These are phyloP conservation scores for Globisporangium paddicum DNA, from an alignment of 352 stramenopile genomes.

Conservation along the genomic window DNA sequence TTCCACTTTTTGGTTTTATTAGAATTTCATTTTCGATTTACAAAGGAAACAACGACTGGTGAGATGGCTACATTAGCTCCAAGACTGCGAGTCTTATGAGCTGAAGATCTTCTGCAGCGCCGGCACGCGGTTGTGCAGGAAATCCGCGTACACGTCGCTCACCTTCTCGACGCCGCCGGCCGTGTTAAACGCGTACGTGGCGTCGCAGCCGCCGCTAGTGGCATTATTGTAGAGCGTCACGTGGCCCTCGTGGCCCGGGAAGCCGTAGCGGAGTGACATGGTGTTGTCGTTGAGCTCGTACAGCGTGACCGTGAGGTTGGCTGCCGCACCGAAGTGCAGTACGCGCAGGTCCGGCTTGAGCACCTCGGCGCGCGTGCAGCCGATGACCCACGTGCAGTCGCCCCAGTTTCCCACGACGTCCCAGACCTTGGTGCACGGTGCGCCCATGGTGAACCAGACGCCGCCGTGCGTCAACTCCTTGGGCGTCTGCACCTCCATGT, in stretches of 20 bases:
- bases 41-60: not conserved
- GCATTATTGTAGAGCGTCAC: not conserved
- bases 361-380: slow-evolving; percentile 7
- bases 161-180: slow-evolving; percentile 2
- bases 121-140: slow-evolving; percentile 8
- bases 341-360: slow-evolving; percentile 6
- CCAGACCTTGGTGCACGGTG: slow-evolving; percentile 6
- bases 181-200: slow-evolving; percentile 9
- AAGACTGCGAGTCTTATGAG: not conserved
- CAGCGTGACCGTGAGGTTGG: slow-evolving; percentile 4
- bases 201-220: slow-evolving; percentile 3
- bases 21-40: too few relatives aligned
- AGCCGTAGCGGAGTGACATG: slow-evolving; percentile 8
- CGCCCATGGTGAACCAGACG: slow-evolving; percentile 6
- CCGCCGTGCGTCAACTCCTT: slow-evolving; percentile 6
- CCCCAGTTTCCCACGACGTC: slow-evolving; percentile 9
- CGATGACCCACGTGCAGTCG: slow-evolving; percentile 13
- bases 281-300: slow-evolving; percentile 1
- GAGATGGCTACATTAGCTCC: not conserved
- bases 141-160: slow-evolving; percentile 10
- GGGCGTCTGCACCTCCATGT: slow-evolving; percentile 9
- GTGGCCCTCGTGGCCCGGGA: slow-evolving; percentile 4
- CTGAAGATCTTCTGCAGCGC: slow-evolving; percentile 9
- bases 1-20: not conserved
- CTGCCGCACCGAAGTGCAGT: slow-evolving; percentile 3